A percentile compares a stretch with the other conserved stretches of the same genome.
Conservation (phyloP, 2,329 filamentous ascomycete species). For the Kalaharituber pfeilii region DNA sequence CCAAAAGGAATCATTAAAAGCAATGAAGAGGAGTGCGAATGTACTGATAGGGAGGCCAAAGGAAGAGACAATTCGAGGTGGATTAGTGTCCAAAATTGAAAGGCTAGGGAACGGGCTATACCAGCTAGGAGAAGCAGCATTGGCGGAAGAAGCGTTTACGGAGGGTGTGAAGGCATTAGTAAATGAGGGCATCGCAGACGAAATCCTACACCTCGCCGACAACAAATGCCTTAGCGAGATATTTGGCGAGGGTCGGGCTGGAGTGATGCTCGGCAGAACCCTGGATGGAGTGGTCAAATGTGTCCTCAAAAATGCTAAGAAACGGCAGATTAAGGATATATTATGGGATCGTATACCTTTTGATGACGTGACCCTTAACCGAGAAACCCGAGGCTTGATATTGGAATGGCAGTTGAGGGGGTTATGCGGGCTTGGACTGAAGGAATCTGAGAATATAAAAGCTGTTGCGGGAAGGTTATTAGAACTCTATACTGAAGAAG, state of each 20-base stretch:
- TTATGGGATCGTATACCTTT: slow-evolving; percentile 13
- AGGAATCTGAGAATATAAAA: slow-evolving; percentile 11
- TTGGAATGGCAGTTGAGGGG: slow-evolving; percentile 18
- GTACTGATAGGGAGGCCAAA: slow-evolving; percentile 17
- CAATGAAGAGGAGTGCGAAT: slow-evolving; percentile 17
- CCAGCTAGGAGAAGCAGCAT: slow-evolving; percentile 14
- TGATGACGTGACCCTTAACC: slow-evolving; percentile 13
- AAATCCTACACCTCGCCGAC: slow-evolving; percentile 6
- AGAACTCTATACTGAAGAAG: slow-evolving; percentile 15
- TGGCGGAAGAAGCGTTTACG: slow-evolving; percentile 15
- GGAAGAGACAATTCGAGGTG: slow-evolving; percentile 16
- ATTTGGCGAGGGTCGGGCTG: slow-evolving; percentile 7
- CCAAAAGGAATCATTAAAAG: slow-evolving; percentile 12
- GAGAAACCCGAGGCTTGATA: slow-evolving; percentile 12
- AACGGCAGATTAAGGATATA: slow-evolving; percentile 3
- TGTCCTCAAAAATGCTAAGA: slow-evolving; percentile 6
- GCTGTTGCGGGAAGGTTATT: slow-evolving; percentile 15
- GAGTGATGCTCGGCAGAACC: slow-evolving; percentile 11
- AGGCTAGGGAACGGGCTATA: slow-evolving; percentile 18
- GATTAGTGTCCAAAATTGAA: slow-evolving; percentile 18
- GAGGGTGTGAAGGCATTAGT: slow-evolving; percentile 11
- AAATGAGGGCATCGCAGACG: slow-evolving; percentile 11
- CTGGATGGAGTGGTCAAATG: slow-evolving; percentile 17
- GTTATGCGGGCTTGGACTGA: slow-evolving; percentile 12
- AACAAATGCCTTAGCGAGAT: slow-evolving; percentile 2